A percentile compares a stretch with the other conserved stretches of the same genome.
phyloP scores from a whole-genome alignment of 148 eudicot genomes.

The Rhododendron mucronatum region DNA sequence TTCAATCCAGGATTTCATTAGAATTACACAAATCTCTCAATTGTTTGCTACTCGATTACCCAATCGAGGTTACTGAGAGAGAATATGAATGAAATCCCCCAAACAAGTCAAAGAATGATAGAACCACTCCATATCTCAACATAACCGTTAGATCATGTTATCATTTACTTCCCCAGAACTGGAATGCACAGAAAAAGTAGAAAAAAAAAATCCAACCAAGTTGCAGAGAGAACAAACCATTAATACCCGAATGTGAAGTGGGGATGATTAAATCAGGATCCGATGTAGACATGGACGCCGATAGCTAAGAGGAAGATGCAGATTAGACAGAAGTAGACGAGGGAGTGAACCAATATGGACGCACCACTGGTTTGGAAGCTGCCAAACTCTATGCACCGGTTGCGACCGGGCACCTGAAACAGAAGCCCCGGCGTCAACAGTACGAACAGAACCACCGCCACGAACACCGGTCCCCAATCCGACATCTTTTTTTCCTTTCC shows the following conservation, averaged over 20 bases:
- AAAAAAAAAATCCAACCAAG: background rate
- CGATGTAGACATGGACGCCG: conserved; percentile 53
- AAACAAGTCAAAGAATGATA: background rate
- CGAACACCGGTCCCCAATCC: conserved; percentile 90
- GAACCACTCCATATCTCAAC: background rate
- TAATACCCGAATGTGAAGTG: background rate
- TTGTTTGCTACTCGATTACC: background rate
- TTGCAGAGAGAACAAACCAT: background rate
- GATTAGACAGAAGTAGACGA: conserved; percentile 57
- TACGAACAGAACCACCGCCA: conserved; percentile 79
- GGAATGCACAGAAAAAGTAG: background rate
- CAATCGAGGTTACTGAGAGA: too few species aligned
- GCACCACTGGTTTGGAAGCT: conserved; percentile 73
- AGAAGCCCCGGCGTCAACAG: conserved; percentile 74
- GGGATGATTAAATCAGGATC: background rate
- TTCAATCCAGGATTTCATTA: background rate
- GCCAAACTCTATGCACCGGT: conserved; percentile 48
- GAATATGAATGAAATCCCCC: background rate
- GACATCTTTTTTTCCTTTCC: conserved; percentile 32
- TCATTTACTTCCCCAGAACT: background rate
- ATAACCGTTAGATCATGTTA: background rate
- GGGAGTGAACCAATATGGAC: conserved; percentile 63
- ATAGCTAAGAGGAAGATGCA: conserved; percentile 61
- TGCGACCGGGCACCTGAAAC: conserved; percentile 68
- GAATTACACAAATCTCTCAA: background rate